These are phyloP conservation scores for Penicillium angulare DNA, from an alignment of 495 filamentous ascomycete genomes.

Conservation along the genomic window DNA sequence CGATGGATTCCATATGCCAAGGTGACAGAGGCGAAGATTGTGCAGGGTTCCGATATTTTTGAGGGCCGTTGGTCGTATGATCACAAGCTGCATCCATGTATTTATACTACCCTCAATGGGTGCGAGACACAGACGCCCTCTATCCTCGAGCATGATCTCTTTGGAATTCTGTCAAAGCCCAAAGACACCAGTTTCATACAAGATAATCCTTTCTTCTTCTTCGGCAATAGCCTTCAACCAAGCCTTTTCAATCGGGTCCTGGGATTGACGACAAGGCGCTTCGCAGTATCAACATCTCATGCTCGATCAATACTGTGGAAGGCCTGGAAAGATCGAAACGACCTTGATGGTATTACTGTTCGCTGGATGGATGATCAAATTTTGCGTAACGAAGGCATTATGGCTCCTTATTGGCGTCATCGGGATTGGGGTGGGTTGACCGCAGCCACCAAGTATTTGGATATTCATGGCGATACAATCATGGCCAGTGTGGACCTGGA, in stretches of 20 bases:
- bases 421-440: conserved; percentile 54
- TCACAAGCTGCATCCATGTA: conserved; percentile 61
- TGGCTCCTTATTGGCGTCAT: conserved; percentile 57
- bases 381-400: conserved; percentile 53
- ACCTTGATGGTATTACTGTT: conserved; percentile 60
- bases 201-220: conserved; percentile 57
- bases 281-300: conserved; percentile 55
- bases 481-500: conserved; percentile 62
- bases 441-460: conserved; percentile 54
- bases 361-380: conserved; percentile 64
- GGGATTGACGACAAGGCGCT: conserved; percentile 47
- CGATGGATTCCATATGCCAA: conserved; percentile 60
- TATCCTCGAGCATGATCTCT: conserved; percentile 57
- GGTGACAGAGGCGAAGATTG: conserved; percentile 58
- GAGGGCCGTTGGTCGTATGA: conserved; percentile 58
- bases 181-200: conserved; percentile 51
- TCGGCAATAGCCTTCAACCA: conserved; percentile 44
- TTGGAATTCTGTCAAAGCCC: conserved; percentile 56
- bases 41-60: conserved; percentile 51
- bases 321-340: conserved; percentile 57
- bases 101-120: conserved; percentile 58
- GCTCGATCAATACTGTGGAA: conserved; percentile 63
- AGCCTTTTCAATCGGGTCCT: conserved; percentile 48
- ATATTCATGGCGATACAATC: conserved; percentile 55
- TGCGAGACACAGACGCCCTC: conserved; percentile 54